phyloP scores from a whole-genome alignment of 768 basidiomycete species.

The Mycena olivaceomarginata region DNA sequence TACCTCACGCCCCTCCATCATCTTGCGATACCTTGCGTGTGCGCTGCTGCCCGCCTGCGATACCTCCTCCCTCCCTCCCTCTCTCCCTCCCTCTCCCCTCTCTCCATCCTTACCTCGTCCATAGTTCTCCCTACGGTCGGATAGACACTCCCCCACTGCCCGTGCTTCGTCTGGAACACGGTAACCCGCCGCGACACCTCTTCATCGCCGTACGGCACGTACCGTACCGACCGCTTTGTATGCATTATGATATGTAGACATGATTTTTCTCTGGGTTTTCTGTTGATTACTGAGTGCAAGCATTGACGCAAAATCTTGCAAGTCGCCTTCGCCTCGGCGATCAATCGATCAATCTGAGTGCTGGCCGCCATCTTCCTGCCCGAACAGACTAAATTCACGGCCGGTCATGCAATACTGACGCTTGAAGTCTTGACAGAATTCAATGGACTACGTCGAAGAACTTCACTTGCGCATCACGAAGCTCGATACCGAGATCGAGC shows the following conservation, averaged over 20 bases:
- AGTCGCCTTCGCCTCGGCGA: too few species aligned
- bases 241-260: conserved; percentile 37
- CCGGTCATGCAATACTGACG: too few species aligned
- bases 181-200: conserved; percentile 23
- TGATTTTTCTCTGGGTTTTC: conserved; percentile 30
- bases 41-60: conserved; percentile 30
- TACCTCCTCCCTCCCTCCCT: conserved; percentile 13
- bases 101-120: neutral
- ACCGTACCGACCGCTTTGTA: neutral
- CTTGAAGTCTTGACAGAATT: too few species aligned
- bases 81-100: neutral
- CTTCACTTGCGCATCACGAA: too few species aligned
- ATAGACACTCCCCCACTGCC: too few species aligned
- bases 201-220: conserved; percentile 1
- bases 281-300: too few species aligned
- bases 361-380: too few species aligned
- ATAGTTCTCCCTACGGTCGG: neutral
- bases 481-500: too few species aligned
- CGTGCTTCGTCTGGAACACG: neutral
- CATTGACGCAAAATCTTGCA: too few species aligned
- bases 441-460: too few species aligned
- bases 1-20: conserved; percentile 26
- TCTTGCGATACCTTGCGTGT: conserved; percentile 32
- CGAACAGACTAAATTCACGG: too few species aligned
- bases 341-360: too few species aligned